Evolutionary conservation across 192 early-diverging fungal genomes (phyloP).

Genomic region (Pilobolus umbonatus): DNA sequence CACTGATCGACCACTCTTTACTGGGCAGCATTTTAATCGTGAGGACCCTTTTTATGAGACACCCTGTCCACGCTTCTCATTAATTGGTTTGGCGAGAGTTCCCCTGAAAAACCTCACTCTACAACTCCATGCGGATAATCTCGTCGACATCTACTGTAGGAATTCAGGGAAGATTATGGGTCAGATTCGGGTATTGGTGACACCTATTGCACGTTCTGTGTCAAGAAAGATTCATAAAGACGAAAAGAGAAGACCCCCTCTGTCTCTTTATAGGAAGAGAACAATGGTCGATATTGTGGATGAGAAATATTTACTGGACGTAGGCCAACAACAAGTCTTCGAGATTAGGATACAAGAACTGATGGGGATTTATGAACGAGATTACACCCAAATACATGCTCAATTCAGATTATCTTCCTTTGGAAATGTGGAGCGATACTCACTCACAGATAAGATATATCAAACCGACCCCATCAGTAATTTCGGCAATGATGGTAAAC

Average conservation of each 20-base stretch:
- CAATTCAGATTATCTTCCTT: constrained; percentile 64
- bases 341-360: constrained; percentile 56
- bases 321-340: constrained; percentile 51
- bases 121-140: constrained; percentile 37
- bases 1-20: constrained; percentile 46
- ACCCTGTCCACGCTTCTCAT: constrained; percentile 43
- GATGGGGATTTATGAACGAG: constrained; percentile 47
- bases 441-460: constrained; percentile 47
- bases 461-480: constrained; percentile 54
- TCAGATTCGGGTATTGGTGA: constrained; percentile 35
- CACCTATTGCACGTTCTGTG: constrained; percentile 31
- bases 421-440: constrained; percentile 37
- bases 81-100: constrained; percentile 44
- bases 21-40: constrained; percentile 47
- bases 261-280: constrained; percentile 8
- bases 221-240: background rate
- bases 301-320: constrained; percentile 7
- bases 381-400: constrained; percentile 63
- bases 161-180: constrained; percentile 40
- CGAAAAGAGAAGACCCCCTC: background rate
- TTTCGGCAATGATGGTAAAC: constrained; percentile 37
- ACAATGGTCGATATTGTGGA: background rate
- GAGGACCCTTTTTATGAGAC: constrained; percentile 58
- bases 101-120: constrained; percentile 37
- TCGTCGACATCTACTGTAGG: constrained; percentile 36